Evolutionary conservation across 2,329 filamentous ascomycete species (phyloP).

Genomic region (Paracoccidioides lutzii): DNA sequence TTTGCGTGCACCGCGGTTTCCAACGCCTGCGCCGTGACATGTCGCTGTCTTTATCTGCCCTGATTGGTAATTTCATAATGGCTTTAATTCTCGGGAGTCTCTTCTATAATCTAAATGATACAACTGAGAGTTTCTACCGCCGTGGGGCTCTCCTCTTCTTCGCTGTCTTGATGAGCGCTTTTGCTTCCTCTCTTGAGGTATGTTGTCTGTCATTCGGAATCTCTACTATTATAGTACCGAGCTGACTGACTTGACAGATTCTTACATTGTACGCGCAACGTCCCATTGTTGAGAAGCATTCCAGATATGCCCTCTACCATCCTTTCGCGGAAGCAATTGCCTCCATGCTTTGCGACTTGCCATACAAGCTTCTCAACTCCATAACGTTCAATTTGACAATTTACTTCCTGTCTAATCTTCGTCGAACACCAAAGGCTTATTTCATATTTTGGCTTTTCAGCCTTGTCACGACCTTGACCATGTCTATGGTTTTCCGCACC

Average conservation of each 20-base stretch:
- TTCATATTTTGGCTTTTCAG: constrained; percentile 75
- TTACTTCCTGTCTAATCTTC: constrained; percentile 79
- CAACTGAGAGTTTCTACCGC: constrained; percentile 60
- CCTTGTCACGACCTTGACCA: constrained; percentile 58
- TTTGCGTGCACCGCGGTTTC: constrained; percentile 73
- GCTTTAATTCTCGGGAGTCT: constrained; percentile 66
- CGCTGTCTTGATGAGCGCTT: constrained; percentile 74
- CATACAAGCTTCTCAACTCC: constrained; percentile 64
- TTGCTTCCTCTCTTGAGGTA: constrained; percentile 62
- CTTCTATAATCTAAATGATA: constrained; percentile 59
- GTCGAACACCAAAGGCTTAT: constrained; percentile 59
- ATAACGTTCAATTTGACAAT: constrained; percentile 65
- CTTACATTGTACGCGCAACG: constrained; percentile 77
- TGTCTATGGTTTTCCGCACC: constrained; percentile 76
- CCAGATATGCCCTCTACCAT: constrained; percentile 76
- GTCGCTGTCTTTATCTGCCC: constrained; percentile 53
- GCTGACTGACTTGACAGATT: constrained; percentile 40
- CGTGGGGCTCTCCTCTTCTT: constrained; percentile 76
- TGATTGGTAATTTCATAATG: constrained; percentile 58
- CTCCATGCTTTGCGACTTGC: constrained; percentile 75
- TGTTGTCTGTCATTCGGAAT: constrained; percentile 18
- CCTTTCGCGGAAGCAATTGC: constrained; percentile 74
- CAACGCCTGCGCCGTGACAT: constrained; percentile 63
- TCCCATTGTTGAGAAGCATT: constrained; percentile 83
- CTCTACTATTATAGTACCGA: constrained; percentile 11